A percentile compares a stretch with the other conserved stretches of the same genome.
Conservation (phyloP, 1,284 basidiomycete species). For the Sphaerobolus stellatus region DNA sequence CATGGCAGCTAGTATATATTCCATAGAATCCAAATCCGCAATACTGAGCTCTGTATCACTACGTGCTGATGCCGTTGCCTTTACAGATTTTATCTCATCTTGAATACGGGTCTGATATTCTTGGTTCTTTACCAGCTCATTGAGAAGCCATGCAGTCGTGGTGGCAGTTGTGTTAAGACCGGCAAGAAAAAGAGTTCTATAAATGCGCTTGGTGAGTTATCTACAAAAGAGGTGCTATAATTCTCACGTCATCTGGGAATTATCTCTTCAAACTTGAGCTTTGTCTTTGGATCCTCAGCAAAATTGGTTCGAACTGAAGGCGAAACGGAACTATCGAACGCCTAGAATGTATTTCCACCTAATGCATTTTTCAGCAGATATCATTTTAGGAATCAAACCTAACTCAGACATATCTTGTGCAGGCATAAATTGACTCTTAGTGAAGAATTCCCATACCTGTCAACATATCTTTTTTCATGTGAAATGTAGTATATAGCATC, state of each 20-base stretch:
- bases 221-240: too few species aligned
- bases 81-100: conserved; percentile 26
- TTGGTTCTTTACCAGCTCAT: conserved; percentile 34
- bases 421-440: too few species aligned
- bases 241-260: conserved; percentile 4
- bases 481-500: too few species aligned
- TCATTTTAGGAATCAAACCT: too few species aligned
- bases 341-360: too few species aligned
- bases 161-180: conserved; percentile 42
- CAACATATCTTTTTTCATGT: too few species aligned
- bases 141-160: conserved; percentile 39
- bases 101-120: conserved; percentile 30
- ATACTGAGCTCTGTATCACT: not conserved
- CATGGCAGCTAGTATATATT: conserved; percentile 16
- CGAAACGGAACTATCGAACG: too few species aligned
- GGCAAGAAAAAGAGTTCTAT: conserved; percentile 20
- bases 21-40: conserved; percentile 26
- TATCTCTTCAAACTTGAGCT: not conserved
- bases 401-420: too few species aligned
- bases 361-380: too few species aligned
- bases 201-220: too few species aligned
- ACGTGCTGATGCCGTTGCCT: conserved; percentile 29
- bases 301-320: conserved; percentile 1
- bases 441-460: too few species aligned
- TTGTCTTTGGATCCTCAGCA: not conserved